Evolutionary conservation across 768 basidiomycete genomes (phyloP).

Genomic region (Calocera cornea): DNA sequence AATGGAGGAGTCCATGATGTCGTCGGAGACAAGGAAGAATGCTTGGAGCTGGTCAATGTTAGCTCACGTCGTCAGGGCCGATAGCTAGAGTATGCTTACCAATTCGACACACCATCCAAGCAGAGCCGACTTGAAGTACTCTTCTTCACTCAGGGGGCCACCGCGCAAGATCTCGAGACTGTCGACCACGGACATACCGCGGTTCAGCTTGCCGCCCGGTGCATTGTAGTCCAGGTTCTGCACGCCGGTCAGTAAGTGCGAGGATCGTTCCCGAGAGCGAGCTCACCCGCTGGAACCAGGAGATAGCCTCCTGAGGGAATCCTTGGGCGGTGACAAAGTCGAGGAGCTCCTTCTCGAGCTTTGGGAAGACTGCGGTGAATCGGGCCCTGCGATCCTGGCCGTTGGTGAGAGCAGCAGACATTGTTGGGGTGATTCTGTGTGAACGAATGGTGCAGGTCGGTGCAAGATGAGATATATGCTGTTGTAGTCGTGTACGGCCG

Average conservation of each 20-base stretch:
- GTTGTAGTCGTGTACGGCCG: no score
- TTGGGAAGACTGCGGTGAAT: slow-evolving; percentile 61
- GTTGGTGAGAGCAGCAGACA: neutral
- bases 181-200: slow-evolving; percentile 92
- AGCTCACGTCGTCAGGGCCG: neutral
- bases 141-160: slow-evolving; percentile 52
- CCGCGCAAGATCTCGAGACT: slow-evolving; percentile 80
- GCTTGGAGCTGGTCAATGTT: slow-evolving; percentile 69
- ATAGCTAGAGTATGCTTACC: slow-evolving; percentile 36
- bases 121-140: slow-evolving; percentile 77
- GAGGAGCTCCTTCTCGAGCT: slow-evolving; percentile 66
- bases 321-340: slow-evolving; percentile 49
- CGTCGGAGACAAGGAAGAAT: slow-evolving; percentile 91
- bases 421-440: neutral
- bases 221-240: slow-evolving; percentile 87
- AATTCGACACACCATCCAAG: slow-evolving; percentile 95
- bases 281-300: slow-evolving; percentile 72
- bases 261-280: no score
- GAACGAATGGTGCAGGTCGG: no score
- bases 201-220: slow-evolving; percentile 92
- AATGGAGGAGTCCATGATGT: slow-evolving; percentile 93
- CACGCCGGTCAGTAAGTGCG: neutral
- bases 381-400: slow-evolving; percentile 20
- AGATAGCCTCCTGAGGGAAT: slow-evolving; percentile 71
- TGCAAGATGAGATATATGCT: no score